A percentile compares a stretch with the other conserved stretches of the same genome.
These are phyloP conservation scores for Syzygium jambos DNA, from an alignment of 345 rosid species.

Conservation along the genomic window DNA sequence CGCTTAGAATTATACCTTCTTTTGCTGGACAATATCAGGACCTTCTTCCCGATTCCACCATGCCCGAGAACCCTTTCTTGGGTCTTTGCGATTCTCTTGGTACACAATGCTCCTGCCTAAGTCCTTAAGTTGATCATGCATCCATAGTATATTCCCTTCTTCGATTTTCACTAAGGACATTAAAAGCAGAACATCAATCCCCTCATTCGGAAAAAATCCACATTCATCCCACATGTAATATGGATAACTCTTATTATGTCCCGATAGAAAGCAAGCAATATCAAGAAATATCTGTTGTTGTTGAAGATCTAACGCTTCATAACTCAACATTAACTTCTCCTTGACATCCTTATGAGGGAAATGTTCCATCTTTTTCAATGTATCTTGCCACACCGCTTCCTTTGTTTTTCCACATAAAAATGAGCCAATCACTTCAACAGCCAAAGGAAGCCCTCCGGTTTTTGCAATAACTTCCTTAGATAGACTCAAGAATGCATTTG, in stretches of 20 bases:
- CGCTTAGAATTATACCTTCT: background rate
- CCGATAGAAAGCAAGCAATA: background rate
- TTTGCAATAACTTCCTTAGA: background rate
- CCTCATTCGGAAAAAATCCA: background rate
- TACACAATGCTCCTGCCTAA: background rate
- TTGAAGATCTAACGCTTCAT: background rate
- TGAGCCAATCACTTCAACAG: background rate
- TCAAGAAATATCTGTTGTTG: background rate
- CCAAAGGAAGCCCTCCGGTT: background rate
- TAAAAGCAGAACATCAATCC: background rate
- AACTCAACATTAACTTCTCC: background rate
- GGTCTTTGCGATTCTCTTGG: background rate
- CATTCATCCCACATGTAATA: background rate
- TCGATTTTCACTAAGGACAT: background rate
- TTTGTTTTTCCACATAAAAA: background rate
- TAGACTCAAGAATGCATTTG: background rate
- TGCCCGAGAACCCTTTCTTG: background rate
- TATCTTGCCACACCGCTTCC: background rate
- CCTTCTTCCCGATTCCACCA: too few species aligned
- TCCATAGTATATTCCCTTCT: rapidly evolving
- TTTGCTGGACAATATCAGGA: background rate
- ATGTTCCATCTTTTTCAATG: background rate
- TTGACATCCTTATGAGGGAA: background rate
- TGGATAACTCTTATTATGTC: background rate
- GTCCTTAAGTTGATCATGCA: background rate